Evolutionary conservation across 2,329 filamentous ascomycete species (phyloP), one percentile per base, ranked within the genome.

Genomic region (Chrysosporium queenslandicum): DNA sequence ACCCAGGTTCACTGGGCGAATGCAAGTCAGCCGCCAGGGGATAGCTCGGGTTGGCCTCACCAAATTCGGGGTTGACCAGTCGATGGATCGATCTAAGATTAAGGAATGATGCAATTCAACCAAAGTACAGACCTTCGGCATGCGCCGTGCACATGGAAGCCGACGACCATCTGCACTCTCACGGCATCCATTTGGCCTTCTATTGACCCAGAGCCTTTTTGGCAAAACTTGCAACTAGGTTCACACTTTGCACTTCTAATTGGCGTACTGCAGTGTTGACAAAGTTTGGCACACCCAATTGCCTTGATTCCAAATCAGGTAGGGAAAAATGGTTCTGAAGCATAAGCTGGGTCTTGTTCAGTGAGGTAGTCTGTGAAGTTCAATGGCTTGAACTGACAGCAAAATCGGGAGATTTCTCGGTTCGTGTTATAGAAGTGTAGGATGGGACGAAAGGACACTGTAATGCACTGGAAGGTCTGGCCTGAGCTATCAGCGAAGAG

Each of bases 1-100:
- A 37, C 18, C 34, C 16, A 18, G 34, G n/a, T n/a, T 16, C 34
- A 37, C n/a, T 5, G 34, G 34, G 14, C 14, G 32, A 30, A 30
- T 30, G 5, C 5, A 16, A 37, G 34, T 4, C 34, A 4, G 7
- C 14, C 12, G 9, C 2, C 34, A 18, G 34, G 6, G 23, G 2
- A 45, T n/a, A n/a, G n/a, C n/a, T 43, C 27, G 20, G 25, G 14
- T 49, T 49, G 32, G 30, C 46, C 32, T 49, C 21, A 49, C 18
- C 46, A 37, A 29, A 9, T 20, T 49, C 46, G 18, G 21, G 8
- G 34, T 16, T 32, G 18, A 23, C n/a, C 20, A 1, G 18, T 9
- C n/a, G n/a, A n/a, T n/a, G n/a, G n/a, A n/a, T n/a, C n/a, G n/a
- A n/a, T n/a, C n/a, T n/a, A n/a, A n/a, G n/a, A n/a, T 20, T 32